Base-by-base conservation (phyloP, 2,329 filamentous ascomycete genomes). In the Didymella exigua region DNA sequence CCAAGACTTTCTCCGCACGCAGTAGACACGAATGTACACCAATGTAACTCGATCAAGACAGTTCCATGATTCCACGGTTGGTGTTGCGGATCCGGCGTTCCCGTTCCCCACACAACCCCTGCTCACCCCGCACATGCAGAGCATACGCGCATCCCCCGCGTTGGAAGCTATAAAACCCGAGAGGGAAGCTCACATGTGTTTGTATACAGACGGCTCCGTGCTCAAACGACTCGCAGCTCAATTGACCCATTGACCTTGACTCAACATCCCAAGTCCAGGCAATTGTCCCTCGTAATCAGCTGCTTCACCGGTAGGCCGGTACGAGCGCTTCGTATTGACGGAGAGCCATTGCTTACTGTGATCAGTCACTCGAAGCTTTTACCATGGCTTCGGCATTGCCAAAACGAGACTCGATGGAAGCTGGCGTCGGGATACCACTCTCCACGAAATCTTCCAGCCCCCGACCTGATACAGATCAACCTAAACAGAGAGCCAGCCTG, bases 381-480 rank as follows among this genome's bases (percentile, higher is more conserved):
- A 23, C 29, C 10, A 65, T 59, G 61, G 51, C 48, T 13, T 45
- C 60, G 9, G 41, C 19, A 29, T 19, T 50, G 19, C 31, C 37
- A 9, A 73, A 73, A 33, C 58, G 67, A 45, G 71, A 72, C 49
- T 72, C 69, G 8, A 74, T 74, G 67, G 70, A 71, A 13, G 70
- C 65, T 1, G 65, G 63, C 11, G 47, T 59, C 16, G 46, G 56
- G 23, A 46, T 41, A 37, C 52, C 46, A 23, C 16, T 37, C 6
- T 55, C 52, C 11, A 55, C 52, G 7, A 50, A 55, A 26, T 41
- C 52, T 41, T 68, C 33, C 34, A 65, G 57, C 29, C 54, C 8
- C 54, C 63, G 10, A 47, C 61, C 42, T 62, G 45, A 33, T 38
- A 21, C 48, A 56, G 1, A 30, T 49, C 16, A 16, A 13, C 7